These are phyloP conservation scores for Linum tenue DNA, from an alignment of 345 rosid species.

Conservation along the genomic window DNA sequence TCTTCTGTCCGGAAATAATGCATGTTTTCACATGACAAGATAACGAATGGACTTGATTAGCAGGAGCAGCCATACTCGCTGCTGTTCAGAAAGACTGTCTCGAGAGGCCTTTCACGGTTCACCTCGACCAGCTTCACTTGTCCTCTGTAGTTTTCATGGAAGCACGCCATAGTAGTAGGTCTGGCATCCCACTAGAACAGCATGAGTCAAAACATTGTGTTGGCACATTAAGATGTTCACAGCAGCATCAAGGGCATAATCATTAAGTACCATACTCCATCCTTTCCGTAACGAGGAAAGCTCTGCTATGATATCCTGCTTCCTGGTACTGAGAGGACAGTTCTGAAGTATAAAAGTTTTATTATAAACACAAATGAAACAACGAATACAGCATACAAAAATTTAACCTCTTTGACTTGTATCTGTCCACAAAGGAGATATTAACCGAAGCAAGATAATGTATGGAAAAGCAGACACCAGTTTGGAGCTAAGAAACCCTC, in stretches of 20 bases:
- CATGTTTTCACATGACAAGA: too few species aligned
- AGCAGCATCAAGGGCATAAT: background rate
- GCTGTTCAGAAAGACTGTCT: slow-evolving; percentile 87
- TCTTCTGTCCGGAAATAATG: too few species aligned
- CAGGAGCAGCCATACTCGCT: slow-evolving; percentile 74
- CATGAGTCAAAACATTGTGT: slow-evolving; percentile 6
- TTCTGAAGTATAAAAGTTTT: slow-evolving; percentile 36
- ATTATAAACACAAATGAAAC: too few species aligned
- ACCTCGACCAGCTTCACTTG: slow-evolving; percentile 98
- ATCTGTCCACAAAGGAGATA: too few species aligned
- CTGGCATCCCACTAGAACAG: slow-evolving; percentile 97
- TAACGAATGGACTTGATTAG: slow-evolving; percentile 36
- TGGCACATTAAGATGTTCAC: background rate
- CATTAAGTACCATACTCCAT: slow-evolving; percentile 40
- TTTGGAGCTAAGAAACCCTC: background rate
- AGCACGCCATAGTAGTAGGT: slow-evolving; percentile 80
- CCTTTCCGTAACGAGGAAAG: slow-evolving; percentile 44
- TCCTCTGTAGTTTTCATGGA: slow-evolving; percentile 60
- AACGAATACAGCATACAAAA: too few species aligned
- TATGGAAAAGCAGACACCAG: too few species aligned
- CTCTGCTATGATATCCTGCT: slow-evolving; percentile 50
- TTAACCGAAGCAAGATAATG: too few species aligned
- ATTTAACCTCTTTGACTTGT: too few species aligned
- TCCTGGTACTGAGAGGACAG: slow-evolving; percentile 42
- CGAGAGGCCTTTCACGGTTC: slow-evolving; percentile 62